Conservation (phyloP, 805 yeast genomes). For the Barnettozyma pratensis region DNA sequence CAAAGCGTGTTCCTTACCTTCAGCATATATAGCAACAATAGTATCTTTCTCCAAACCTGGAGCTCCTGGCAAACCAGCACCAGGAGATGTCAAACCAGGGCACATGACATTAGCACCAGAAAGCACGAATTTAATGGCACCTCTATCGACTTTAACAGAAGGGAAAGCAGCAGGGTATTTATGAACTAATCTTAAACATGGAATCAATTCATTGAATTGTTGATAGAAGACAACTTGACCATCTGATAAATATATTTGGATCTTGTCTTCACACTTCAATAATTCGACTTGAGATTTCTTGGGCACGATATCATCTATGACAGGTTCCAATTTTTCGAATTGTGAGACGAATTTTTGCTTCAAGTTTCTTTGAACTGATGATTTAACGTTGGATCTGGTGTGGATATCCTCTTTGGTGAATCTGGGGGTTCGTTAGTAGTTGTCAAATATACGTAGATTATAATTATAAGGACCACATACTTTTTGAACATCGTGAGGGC, state of each 20-base stretch:
- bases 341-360: constrained; percentile 67
- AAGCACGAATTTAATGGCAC: constrained; percentile 92
- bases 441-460: background rate
- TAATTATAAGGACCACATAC: constrained; percentile 12
- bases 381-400: constrained; percentile 85
- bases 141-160: constrained; percentile 84
- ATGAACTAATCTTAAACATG: constrained; percentile 71
- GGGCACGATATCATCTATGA: constrained; percentile 78
- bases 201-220: constrained; percentile 74
- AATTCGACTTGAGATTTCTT: constrained; percentile 79
- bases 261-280: constrained; percentile 85
- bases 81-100: constrained; percentile 85
- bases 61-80: constrained; percentile 77
- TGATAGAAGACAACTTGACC: constrained; percentile 74
- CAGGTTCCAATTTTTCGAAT: constrained; percentile 69
- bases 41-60: constrained; percentile 57
- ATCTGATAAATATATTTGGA: constrained; percentile 70
- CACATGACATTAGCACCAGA: constrained; percentile 98
- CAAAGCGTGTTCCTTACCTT: constrained; percentile 86
- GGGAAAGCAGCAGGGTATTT: constrained; percentile 83
- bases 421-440: constrained; percentile 24
- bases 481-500: constrained; percentile 41
- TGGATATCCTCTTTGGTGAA: constrained; percentile 85
- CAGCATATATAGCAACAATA: constrained; percentile 83
- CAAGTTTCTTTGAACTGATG: constrained; percentile 90